phyloP scores from a whole-genome alignment of 306 rosid genomes.

The Lathyrus aphaca region DNA sequence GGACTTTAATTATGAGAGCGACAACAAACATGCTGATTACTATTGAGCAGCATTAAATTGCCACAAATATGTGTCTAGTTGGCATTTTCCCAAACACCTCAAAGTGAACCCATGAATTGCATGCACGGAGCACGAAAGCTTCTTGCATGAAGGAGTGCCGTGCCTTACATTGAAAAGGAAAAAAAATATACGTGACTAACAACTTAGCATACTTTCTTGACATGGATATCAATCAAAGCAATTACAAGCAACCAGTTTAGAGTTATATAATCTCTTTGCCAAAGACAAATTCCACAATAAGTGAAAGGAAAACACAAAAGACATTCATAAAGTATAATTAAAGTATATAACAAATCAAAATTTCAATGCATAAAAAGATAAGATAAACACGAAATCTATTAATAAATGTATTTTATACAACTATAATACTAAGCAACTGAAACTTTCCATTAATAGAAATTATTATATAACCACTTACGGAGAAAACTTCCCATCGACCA shows the following conservation, averaged over 20 bases:
- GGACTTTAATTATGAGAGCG: too few species aligned
- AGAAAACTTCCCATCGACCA: slow-evolving; percentile 94
- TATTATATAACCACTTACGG: slow-evolving; percentile 62
- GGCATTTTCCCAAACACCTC: background rate
- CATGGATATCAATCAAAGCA: slow-evolving; percentile 16
- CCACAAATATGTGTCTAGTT: background rate
- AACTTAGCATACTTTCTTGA: slow-evolving; percentile 15
- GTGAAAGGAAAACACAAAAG: slow-evolving; percentile 27
- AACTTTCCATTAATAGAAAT: slow-evolving; percentile 8
- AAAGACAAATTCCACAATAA: slow-evolving; percentile 14
- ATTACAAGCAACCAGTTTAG: background rate
- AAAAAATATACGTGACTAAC: background rate
- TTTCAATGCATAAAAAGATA: slow-evolving; percentile 3
- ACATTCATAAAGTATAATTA: slow-evolving; percentile 16
- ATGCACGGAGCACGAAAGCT: background rate
- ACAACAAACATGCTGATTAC: background rate
- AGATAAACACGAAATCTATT: slow-evolving; percentile 21
- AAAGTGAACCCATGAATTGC: background rate
- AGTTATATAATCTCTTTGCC: slow-evolving; percentile 24
- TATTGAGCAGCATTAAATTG: background rate
- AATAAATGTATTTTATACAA: slow-evolving; percentile 17
- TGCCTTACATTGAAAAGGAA: background rate
- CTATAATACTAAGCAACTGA: slow-evolving; percentile 23
- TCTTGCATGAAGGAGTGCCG: slow-evolving; percentile 22
- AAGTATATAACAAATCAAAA: slow-evolving; percentile 32